Conservation (phyloP, 192 early-diverging fungal species). For the Diversispora eburnea region DNA sequence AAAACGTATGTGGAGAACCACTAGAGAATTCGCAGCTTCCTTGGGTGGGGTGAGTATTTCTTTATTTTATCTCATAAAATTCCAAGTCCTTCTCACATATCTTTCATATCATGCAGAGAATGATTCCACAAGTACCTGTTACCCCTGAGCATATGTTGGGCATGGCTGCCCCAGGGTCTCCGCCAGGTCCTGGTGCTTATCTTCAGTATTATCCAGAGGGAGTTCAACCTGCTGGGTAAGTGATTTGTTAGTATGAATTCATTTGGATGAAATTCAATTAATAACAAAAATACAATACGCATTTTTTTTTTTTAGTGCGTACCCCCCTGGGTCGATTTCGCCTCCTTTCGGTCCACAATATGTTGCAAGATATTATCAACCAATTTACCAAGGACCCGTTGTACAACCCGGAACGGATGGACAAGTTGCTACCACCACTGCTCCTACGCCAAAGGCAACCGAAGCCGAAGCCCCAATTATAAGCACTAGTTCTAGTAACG, state of each 20-base stretch:
- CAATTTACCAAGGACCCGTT: conserved; percentile 11
- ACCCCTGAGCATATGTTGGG: conserved; percentile 50
- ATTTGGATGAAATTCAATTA: not conserved
- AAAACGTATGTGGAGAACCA: conserved; percentile 37
- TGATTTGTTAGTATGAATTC: not conserved
- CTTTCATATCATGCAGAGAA: not conserved
- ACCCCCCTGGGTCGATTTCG: conserved; percentile 14
- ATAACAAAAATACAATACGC: not conserved
- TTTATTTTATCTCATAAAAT: not conserved
- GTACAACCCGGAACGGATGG: conserved; percentile 12
- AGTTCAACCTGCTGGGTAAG: conserved; percentile 26
- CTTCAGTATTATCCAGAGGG: conserved; percentile 25
- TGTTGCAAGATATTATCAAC: conserved; percentile 21
- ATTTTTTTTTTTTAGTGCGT: not conserved
- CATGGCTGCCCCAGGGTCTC: conserved; percentile 33
- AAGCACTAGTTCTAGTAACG: not conserved
- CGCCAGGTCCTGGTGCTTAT: conserved; percentile 17
- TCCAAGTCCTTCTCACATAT: not conserved
- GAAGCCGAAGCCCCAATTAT: conserved; percentile 1
- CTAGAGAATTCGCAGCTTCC: conserved; percentile 35
- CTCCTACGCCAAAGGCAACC: not conserved
- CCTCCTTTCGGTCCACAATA: conserved; percentile 27
- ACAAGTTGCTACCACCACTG: not conserved
- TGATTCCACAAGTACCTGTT: conserved; percentile 32
- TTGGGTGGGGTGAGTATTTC: conserved; percentile 32